A percentile compares a stretch with the other conserved stretches of the same genome.
Evolutionary conservation across 129 eudicot genomes (phyloP).

Genomic region (Pulicaria dysenterica): DNA sequence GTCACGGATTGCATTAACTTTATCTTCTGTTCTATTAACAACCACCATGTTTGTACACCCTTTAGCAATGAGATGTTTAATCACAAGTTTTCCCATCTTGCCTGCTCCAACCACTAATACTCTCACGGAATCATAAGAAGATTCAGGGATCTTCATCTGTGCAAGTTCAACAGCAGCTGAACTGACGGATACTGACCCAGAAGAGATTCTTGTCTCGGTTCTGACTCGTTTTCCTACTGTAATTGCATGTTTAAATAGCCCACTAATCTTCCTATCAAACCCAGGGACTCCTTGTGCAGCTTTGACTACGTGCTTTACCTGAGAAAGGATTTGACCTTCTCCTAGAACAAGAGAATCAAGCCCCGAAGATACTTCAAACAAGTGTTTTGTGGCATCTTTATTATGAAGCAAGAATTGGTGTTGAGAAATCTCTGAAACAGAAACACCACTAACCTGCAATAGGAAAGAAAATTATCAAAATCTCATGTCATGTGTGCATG

Average conservation of each 20-base stretch:
- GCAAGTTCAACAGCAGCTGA: conserved; percentile 96
- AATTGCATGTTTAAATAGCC: conserved; percentile 79
- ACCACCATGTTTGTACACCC: conserved; percentile 78
- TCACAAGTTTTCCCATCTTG: conserved; percentile 85
- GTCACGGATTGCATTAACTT: conserved; percentile 54
- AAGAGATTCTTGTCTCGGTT: conserved; percentile 69
- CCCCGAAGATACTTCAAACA: conserved; percentile 83
- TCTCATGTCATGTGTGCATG: background rate
- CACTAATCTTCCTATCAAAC: conserved; percentile 70
- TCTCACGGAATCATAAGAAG: conserved; percentile 47
- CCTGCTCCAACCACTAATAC: conserved; percentile 89
- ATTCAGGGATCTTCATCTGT: conserved; percentile 58
- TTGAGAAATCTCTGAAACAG: conserved; percentile 61
- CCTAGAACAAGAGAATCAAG: conserved; percentile 84
- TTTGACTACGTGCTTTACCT: conserved; percentile 76
- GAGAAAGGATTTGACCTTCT: conserved; percentile 92
- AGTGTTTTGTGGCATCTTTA: conserved; percentile 72
- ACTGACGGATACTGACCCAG: conserved; percentile 85
- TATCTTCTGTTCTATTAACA: conserved; percentile 75
- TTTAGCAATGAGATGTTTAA: conserved; percentile 80
- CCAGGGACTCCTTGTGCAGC: conserved; percentile 68
- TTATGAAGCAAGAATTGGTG: conserved; percentile 75
- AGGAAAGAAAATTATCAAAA: conserved; percentile 7
- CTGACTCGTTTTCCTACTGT: conserved; percentile 81
- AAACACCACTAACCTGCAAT: conserved; percentile 70